Base-by-base conservation (phyloP, 2,329 filamentous ascomycete genomes). In the Calonectria hongkongensis region DNA sequence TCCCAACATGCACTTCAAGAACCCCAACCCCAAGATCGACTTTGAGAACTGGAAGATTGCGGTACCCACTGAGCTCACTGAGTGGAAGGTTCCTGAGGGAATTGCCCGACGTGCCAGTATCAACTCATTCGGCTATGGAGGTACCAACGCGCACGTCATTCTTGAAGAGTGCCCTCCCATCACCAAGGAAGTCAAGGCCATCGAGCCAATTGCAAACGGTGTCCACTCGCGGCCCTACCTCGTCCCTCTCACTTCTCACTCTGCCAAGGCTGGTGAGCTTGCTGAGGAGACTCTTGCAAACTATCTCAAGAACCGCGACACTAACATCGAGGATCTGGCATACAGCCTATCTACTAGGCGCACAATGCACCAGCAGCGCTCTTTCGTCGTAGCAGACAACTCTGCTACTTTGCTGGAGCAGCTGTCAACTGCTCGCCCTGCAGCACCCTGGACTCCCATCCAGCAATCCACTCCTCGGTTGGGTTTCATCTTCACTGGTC, bases 51-150 rank as follows among this genome's bases (percentile, higher is more conserved):
- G 78, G 79, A 75, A 79, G 36, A 63, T 79, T 47, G 72, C 73
- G 41, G 68, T 79, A 18, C 70, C 74, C 5, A 74, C 73, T 7
- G 71, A 77, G 5, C 30, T 71, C 18, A 54, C 69, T 3, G 65
- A 75, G 8, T 76, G 70, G 70, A 71, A 71, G 63, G 64, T 72
- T 28, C 74, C 76, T 13, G 72, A 68, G n/a, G 67, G 70, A 4
- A 21, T 69, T 7, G 47, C 66, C 15, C 62, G 65, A 43, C 71
- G 73, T n/a, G 71, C 70, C 7, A 76, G 74, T 47, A 74, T 82
- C 50, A 81, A 81, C 73, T 77, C 79, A 12, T 82, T 81, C 51
- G 80, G 79, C 1, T 78, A 79, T 43, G 78, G 80, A 5, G 80
- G 79, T n/a, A 72, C 76, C 10, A 81, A 81, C 27, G 75, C 73